Base-by-base conservation (phyloP, 2,329 filamentous ascomycete genomes). In the Dactylonectria macrodidyma region DNA sequence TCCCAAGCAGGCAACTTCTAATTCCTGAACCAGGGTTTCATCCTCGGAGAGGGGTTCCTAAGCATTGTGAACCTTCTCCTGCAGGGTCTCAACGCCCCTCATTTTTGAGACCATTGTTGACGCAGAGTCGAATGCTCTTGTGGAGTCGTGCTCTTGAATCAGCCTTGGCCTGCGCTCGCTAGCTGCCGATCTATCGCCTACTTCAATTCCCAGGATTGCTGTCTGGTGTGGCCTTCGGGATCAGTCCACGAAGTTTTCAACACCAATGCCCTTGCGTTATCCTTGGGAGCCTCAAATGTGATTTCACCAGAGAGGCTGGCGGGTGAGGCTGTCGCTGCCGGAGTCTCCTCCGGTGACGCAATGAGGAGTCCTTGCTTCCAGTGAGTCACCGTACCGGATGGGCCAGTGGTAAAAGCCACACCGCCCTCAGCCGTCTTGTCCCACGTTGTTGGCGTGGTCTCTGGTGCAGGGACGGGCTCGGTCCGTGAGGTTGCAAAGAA, bases 51-150 rank as follows among this genome's bases (percentile, higher is more conserved):
- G 80, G 95, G 95, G 0, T 90, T 98, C 71, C 84, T 97, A 71
- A 98, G 95, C 78, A 97, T 99, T 75, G 87, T 96, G 30, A 98
- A 98, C 78, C 81, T 99, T 62, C 83, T 93, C 9, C 84, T 99
- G 77, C 94, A 97, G 63, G 95, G 92, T 79, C 84, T 91, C 10
- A 82, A 86, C 3, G 92, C 97, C 64, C 92, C 94, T 58, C 94
- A 96, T 85, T 82, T 94, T 36, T 92, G 78, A 74, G 64, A 19
- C 12, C 19, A 38, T 19, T 48, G 16, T 26, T 22, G 59, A 41
- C 24, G 46, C 30, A 14, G 33, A n/a, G 30, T 11, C 30, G 33
- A 22, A 38, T 36, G n/a, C 8, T 33, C 51, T 36, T 12, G n/a
- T 19, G 5, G 51, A 54, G 14, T 11, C 51, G 22, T 22, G 51